Evolutionary conservation across 2,329 filamentous ascomycete species (phyloP).

Genomic region (Aspergillus puulaauensis): DNA sequence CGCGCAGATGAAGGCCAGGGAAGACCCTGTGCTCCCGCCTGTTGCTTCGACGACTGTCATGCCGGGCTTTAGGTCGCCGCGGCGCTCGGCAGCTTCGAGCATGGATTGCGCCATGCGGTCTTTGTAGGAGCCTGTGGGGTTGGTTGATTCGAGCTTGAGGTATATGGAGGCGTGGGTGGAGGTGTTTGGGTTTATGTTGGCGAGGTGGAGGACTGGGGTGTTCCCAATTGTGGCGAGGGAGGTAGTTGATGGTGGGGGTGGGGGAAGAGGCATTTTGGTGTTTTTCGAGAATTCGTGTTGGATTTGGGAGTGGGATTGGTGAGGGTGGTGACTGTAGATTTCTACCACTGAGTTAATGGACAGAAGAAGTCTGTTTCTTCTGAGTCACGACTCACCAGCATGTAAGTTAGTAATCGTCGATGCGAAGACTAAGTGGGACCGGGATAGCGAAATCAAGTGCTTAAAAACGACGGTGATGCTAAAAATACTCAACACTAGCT

Average conservation of each 20-base stretch:
- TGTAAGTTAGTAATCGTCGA: no score
- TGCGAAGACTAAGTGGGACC: no score
- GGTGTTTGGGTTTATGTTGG: constrained; percentile 76
- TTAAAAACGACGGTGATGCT: no score
- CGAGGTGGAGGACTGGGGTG: constrained; percentile 80
- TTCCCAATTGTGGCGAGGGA: constrained; percentile 62
- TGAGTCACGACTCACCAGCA: no score
- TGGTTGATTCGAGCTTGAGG: constrained; percentile 81
- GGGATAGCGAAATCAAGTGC: no score
- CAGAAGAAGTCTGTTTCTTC: no score
- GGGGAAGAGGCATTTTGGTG: not conserved
- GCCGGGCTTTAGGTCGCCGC: constrained; percentile 83
- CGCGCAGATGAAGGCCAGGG: constrained; percentile 16
- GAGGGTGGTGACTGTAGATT: no score
- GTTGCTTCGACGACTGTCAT: constrained; percentile 93
- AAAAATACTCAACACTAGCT: no score
- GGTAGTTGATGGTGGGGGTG: not conserved
- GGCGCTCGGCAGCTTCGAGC: constrained; percentile 85
- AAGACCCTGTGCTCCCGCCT: constrained; percentile 70
- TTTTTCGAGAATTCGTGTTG: no score
- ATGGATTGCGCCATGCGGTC: constrained; percentile 88
- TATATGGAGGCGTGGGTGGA: constrained; percentile 68
- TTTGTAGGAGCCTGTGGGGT: constrained; percentile 82
- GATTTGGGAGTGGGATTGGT: no score
- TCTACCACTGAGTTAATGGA: no score